A percentile compares a stretch with the other conserved stretches of the same genome.
Evolutionary conservation across 169 alveolate species (phyloP).

Genomic region (Babesia divergens): DNA sequence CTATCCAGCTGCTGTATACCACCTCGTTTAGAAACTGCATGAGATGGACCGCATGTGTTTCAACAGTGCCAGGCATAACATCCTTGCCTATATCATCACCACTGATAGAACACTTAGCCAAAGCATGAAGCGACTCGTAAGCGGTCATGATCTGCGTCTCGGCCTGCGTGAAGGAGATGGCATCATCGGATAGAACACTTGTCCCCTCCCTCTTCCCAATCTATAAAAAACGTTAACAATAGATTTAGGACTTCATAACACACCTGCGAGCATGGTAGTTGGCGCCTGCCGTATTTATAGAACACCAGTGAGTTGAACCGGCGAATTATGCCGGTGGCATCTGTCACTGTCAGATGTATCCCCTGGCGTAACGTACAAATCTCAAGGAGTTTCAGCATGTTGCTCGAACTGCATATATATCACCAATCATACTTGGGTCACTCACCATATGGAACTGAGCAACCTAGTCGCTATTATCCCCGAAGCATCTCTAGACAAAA

Average conservation of each 20-base stretch:
- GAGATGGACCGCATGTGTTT: not conserved
- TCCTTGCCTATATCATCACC: not conserved
- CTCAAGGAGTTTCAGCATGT: not conserved
- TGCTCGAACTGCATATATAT: not conserved
- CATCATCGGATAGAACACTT: not conserved
- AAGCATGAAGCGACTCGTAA: not conserved
- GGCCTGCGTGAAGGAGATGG: not conserved
- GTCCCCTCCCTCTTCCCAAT: no score
- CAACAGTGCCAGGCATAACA: not conserved
- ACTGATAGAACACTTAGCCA: not conserved
- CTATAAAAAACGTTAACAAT: no score
- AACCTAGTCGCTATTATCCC: not conserved
- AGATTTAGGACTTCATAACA: no score
- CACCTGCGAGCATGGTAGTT: not conserved
- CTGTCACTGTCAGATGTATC: not conserved
- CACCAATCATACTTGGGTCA: not conserved
- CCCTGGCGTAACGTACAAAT: not conserved
- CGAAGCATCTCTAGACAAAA: conserved; percentile 8
- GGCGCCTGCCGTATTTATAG: not conserved
- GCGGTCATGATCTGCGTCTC: not conserved
- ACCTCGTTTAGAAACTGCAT: conserved; percentile 1
- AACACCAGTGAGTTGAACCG: conserved; percentile 1
- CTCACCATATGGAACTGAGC: not conserved
- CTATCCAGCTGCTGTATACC: not conserved
- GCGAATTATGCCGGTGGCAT: not conserved